Percentiles rank a stretch among this genome's conserved stretches.
phyloP scores from a whole-genome alignment of 495 filamentous ascomycete genomes.

The Beverwykella pulmonaria region DNA sequence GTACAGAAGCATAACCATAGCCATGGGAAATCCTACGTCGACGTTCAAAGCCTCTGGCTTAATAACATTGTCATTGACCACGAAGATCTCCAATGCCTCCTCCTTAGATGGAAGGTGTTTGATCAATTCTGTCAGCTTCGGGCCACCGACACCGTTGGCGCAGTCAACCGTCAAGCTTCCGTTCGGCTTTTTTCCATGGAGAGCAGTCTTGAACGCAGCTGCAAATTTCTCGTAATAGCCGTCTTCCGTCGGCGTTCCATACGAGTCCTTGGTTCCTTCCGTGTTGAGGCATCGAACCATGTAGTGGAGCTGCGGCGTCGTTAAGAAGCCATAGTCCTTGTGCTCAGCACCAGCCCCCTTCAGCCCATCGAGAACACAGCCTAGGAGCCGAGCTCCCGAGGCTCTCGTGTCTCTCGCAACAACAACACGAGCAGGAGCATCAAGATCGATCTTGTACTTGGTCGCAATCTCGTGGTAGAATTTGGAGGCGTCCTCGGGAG shows the following conservation, averaged over 20 bases:
- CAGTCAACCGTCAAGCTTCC: slow-evolving; percentile 86
- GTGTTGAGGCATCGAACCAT: slow-evolving; percentile 94
- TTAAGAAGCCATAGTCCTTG: slow-evolving; percentile 82
- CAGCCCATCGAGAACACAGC: slow-evolving; percentile 74
- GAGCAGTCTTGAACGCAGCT: slow-evolving; percentile 74
- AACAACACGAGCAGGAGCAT: slow-evolving; percentile 73
- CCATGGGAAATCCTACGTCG: slow-evolving; percentile 59
- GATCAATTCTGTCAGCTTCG: slow-evolving; percentile 83
- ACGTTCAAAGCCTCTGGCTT: slow-evolving; percentile 85
- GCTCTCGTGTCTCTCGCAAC: slow-evolving; percentile 92
- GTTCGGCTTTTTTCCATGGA: slow-evolving; percentile 65
- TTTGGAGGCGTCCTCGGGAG: slow-evolving; percentile 70
- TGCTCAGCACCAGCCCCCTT: slow-evolving; percentile 71
- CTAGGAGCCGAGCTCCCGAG: slow-evolving; percentile 80
- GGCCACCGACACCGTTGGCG: slow-evolving; percentile 94
- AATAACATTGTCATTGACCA: slow-evolving; percentile 89
- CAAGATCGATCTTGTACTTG: slow-evolving; percentile 72
- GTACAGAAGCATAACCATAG: background rate
- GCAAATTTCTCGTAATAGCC: slow-evolving; percentile 95
- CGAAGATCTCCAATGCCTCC: slow-evolving; percentile 73
- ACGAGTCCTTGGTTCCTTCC: slow-evolving; percentile 74
- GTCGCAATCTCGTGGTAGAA: slow-evolving; percentile 72
- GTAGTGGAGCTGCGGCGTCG: slow-evolving; percentile 96
- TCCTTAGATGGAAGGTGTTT: slow-evolving; percentile 73
- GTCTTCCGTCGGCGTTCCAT: slow-evolving; percentile 83